Evolutionary conservation across 1,284 basidiomycete species (phyloP).

Genomic region (Irpex sp.): DNA sequence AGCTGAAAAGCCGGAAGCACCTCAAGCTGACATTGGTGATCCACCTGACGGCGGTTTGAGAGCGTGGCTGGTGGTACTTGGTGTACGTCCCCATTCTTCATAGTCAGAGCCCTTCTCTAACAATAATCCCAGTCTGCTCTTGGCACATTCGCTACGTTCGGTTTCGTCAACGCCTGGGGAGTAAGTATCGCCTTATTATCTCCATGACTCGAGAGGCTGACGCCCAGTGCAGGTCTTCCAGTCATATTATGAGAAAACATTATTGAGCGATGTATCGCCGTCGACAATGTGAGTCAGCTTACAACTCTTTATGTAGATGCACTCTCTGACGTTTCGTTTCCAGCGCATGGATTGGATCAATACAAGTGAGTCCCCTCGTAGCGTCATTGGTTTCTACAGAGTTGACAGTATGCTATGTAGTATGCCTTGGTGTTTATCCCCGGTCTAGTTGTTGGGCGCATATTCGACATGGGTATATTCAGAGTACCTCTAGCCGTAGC

Average conservation of each 20-base stretch:
- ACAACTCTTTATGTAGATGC: neutral
- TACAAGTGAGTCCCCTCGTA: conserved; percentile 2
- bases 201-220: neutral
- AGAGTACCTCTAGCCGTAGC: conserved; percentile 31
- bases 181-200: conserved; percentile 22
- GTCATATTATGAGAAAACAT: conserved; percentile 36
- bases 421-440: conserved; percentile 42
- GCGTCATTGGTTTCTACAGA: conserved; percentile 22
- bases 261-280: conserved; percentile 32
- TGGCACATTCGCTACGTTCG: conserved; percentile 34
- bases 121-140: conserved; percentile 12
- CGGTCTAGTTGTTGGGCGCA: conserved; percentile 41
- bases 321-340: neutral
- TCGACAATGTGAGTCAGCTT: conserved; percentile 50
- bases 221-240: conserved; percentile 36
- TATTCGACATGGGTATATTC: conserved; percentile 49
- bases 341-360: conserved; percentile 77
- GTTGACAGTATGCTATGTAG: conserved; percentile 15
- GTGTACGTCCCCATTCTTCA: conserved; percentile 25
- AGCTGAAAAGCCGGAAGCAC: conserved; percentile 4
- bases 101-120: neutral
- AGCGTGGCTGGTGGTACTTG: conserved; percentile 37
- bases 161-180: conserved; percentile 41
- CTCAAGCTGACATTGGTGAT: conserved; percentile 6
- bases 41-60: conserved; percentile 36